These are phyloP conservation scores for Holtermannia corniformis DNA, from an alignment of 768 basidiomycete species.

Conservation along the genomic window DNA sequence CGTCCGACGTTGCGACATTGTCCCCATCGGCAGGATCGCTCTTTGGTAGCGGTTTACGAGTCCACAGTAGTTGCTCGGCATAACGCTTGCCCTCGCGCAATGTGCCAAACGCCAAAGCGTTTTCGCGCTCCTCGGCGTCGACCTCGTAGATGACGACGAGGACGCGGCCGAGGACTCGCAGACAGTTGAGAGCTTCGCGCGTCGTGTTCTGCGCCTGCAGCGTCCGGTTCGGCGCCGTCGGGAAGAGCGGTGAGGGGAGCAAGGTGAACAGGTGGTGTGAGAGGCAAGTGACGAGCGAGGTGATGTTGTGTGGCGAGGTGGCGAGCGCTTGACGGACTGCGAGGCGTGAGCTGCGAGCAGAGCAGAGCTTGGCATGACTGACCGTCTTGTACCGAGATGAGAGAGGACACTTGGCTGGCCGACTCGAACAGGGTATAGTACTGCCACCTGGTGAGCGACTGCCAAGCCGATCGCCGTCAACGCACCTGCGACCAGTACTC, in stretches of 20 bases:
- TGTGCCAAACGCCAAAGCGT: conserved; percentile 2
- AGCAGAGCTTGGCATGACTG: conserved; percentile 35
- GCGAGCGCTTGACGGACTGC: conserved; percentile 71
- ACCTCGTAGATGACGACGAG: conserved; percentile 70
- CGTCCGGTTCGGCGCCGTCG: conserved; percentile 52
- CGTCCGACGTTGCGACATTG: conserved; percentile 3
- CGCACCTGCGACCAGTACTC: conserved; percentile 73
- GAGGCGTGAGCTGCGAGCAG: background rate
- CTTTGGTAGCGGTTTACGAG: conserved; percentile 29
- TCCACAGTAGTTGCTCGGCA: conserved; percentile 78
- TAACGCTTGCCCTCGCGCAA: conserved; percentile 53
- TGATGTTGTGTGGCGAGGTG: conserved; percentile 76
- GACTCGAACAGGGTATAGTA: conserved; percentile 80
- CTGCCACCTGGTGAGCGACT: conserved; percentile 42
- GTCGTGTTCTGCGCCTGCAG: conserved; percentile 65
- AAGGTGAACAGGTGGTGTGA: conserved; percentile 42
- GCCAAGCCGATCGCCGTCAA: background rate
- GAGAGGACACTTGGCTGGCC: conserved; percentile 79
- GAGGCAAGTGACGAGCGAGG: conserved; percentile 66
- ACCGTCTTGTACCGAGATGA: conserved; percentile 80
- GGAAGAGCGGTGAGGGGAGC: conserved; percentile 29
- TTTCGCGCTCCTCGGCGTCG: conserved; percentile 47
- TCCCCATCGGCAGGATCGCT: conserved; percentile 50
- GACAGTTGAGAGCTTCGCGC: conserved; percentile 75
- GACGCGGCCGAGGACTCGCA: conserved; percentile 80